Percentiles rank a stretch among this genome's conserved stretches.
phyloP scores from a whole-genome alignment of 108 stramenopile species.

The Tribonema minus region DNA sequence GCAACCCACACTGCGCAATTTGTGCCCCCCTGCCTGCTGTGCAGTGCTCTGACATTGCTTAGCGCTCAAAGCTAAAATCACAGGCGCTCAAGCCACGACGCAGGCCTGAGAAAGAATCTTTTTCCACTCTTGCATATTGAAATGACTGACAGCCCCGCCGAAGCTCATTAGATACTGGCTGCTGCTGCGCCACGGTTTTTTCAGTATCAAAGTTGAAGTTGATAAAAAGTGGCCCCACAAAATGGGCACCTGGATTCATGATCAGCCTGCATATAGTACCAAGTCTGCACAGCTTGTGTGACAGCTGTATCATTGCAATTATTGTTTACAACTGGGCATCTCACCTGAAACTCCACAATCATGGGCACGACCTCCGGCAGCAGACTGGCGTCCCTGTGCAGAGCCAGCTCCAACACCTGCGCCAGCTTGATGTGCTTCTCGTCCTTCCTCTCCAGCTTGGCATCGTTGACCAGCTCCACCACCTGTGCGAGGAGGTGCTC shows the following conservation, averaged over 20 bases:
- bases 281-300: neutral
- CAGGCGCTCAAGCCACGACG: no score
- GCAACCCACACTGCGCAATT: no score
- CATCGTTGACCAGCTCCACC: slow-evolving; percentile 37
- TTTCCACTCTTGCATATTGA: no score
- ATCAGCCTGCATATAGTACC: neutral
- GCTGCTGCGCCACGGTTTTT: no score
- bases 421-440: slow-evolving; percentile 9
- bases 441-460: slow-evolving; percentile 21
- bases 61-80: no score
- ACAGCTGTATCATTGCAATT: neutral
- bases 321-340: neutral
- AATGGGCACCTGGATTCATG: neutral
- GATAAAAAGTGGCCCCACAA: neutral
- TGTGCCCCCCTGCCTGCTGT: no score
- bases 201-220: no score
- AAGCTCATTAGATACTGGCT: no score
- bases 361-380: slow-evolving; percentile 38
- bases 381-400: slow-evolving; percentile 22
- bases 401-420: slow-evolving; percentile 9
- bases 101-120: no score
- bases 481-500: slow-evolving; percentile 6
- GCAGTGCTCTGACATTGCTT: no score
- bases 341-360: slow-evolving; percentile 38
- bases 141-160: no score